Base-by-base conservation (phyloP, 2,329 filamentous ascomycete genomes). In the Pseudomassariella vexata region DNA sequence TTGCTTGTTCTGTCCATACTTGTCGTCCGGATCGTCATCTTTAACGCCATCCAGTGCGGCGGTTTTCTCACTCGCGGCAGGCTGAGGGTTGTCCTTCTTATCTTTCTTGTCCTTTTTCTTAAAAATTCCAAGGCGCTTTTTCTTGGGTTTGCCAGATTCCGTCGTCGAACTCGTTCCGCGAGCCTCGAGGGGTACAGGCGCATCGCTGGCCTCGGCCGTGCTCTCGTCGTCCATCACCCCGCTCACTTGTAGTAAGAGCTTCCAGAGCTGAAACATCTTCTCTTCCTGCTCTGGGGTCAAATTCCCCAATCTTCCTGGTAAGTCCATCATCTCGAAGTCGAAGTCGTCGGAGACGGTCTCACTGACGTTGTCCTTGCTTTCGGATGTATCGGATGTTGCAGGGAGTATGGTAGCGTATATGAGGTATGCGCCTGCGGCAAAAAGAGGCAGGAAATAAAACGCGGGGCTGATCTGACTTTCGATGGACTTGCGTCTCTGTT, bases 231-330 rank as follows among this genome's bases (percentile, higher is more conserved):
- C 42, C 17, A 60, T 46, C 34, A 88, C 70, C 18, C 82, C 85
- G 53, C 84, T 88, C 26, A 95, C 69, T 41, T 83, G 80, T 44
- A 94, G 72, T 23, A 87, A 71, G 33, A 79, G 66, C 10, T 72
- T 61, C 92, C 92, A 98, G 45, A 96, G 73, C 57, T 94, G 83
- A 50, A 82, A 84, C 37, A 98, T 67, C 63, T 94, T 95, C 42
- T 76, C 74, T 49, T 95, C 86, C 62, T 98, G 80, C 41, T 95
- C 89, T 3, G 78, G 59, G n/a, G 89, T 95, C 37, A 98, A 70
- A 46, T 85, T 95, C 37, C 86, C 88, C 34, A 87, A 76, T 39
- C 88, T 79, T 32, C 92, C 92, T 22, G 82, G 74, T 26, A 71
- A 72, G 21, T 36, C 42, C 24, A 46, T 46, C 51, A 53, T 55